These are phyloP conservation scores for Sonneratia alba DNA, from an alignment of 345 rosid genomes.

Conservation along the genomic window DNA sequence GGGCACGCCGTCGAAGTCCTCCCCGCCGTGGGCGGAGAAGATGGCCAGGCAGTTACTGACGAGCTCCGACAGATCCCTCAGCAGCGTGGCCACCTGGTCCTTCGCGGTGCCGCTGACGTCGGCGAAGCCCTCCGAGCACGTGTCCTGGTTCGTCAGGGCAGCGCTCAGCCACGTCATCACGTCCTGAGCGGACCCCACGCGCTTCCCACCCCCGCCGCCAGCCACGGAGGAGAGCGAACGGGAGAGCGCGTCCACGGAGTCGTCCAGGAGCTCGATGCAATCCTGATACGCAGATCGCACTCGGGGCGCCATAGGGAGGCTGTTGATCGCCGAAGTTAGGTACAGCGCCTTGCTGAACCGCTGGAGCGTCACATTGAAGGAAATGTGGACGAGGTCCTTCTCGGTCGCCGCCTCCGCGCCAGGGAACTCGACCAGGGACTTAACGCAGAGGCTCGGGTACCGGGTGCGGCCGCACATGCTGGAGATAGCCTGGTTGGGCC, in stretches of 20 bases:
- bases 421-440: conserved; percentile 59
- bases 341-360: conserved; percentile 75
- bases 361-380: conserved; percentile 86
- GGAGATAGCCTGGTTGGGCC: conserved; percentile 70
- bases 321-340: conserved; percentile 36
- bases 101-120: conserved; percentile 50
- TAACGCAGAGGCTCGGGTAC: conserved; percentile 55
- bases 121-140: conserved; percentile 76
- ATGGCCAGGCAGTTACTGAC: conserved; percentile 88
- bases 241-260: conserved; percentile 67
- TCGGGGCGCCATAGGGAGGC: conserved; percentile 46
- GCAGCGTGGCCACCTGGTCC: conserved; percentile 39
- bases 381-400: conserved; percentile 76
- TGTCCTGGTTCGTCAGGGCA: conserved; percentile 86
- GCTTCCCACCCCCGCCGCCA: conserved; percentile 11
- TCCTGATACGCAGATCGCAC: conserved; percentile 73
- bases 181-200: conserved; percentile 12
- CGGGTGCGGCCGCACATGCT: conserved; percentile 53
- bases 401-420: conserved; percentile 49
- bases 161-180: conserved; percentile 95
- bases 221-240: conserved; percentile 51
- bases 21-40: conserved; percentile 34
- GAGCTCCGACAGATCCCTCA: conserved; percentile 76
- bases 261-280: conserved; percentile 83
- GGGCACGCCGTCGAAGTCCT: conserved; percentile 79